Evolutionary conservation across 768 basidiomycete genomes (phyloP), one percentile per base, ranked within the genome.

Genomic region (Suillus fuscotomentosus): DNA sequence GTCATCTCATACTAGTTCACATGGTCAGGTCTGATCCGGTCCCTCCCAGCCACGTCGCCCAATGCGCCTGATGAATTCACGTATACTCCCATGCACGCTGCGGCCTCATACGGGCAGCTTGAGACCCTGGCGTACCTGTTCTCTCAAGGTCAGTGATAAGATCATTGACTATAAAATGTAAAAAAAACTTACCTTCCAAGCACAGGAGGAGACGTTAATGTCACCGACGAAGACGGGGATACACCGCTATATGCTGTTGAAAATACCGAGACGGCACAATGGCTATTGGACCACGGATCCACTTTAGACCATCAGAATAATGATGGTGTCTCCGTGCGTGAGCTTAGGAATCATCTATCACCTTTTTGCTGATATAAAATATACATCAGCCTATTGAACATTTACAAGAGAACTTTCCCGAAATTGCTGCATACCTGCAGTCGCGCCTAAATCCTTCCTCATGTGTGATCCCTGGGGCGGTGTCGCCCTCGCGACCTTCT

Each of bases 221-320:
- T 95, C 66, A 84, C 86, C 1, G 95, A 97, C 73, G 82, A 81
- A 60, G 95, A 97, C 71, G 92, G 92, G 10, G 95, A 97, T 74
- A 97, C 95, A 11, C 95, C 95, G 11, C 79, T 97, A 20, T 97
- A 92, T 80, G 92, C 92, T 31, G 94, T 94, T 54, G 95, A 97
- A 77, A 85, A 86, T 73, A 70, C 92, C 48, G 84, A 88, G 65
- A 91, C 90, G 0, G 95, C 95, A 3, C 82, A 80, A 15, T 94
- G 83, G 76, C 86, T 97, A 66, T 80, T 97, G 69, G 82, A 90
- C 62, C 86, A 90, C 66, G 95, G 95, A 20, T 94, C 95, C 6
- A 73, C 78, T 57, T 74, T 88, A 34, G 79, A 85, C 70, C 77
- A 81, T 67, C 80, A 78, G 66, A 97, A 97, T 74, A 72, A 76